Conservation (phyloP, 2,329 filamentous ascomycete genomes). For the Neonectria faginata region DNA sequence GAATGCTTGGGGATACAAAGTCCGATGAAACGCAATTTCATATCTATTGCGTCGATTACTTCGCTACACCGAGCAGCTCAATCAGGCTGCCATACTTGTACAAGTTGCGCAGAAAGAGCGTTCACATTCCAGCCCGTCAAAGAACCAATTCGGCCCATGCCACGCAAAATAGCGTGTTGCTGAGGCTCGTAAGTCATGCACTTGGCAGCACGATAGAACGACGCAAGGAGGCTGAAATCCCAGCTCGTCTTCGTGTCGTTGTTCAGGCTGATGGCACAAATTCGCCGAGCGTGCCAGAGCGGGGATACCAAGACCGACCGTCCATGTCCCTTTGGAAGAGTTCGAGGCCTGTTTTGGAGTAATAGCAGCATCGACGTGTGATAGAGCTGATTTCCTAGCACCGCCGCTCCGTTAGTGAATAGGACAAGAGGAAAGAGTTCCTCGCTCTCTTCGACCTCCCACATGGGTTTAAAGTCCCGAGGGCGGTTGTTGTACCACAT, state of each 20-base stretch:
- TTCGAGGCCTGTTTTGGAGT: conserved; percentile 63
- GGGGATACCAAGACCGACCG: conserved; percentile 53
- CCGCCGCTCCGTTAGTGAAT: conserved; percentile 53
- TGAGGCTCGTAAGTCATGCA: conserved; percentile 62
- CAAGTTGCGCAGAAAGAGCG: conserved; percentile 41
- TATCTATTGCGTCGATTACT: conserved; percentile 6
- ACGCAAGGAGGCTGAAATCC: conserved; percentile 61
- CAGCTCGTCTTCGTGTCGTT: conserved; percentile 59
- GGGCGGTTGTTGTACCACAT: conserved; percentile 50
- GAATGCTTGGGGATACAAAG: conserved; percentile 53
- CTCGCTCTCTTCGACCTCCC: conserved; percentile 48
- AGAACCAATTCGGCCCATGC: conserved; percentile 52
- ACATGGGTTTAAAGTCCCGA: conserved; percentile 50
- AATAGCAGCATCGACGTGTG: conserved; percentile 66
- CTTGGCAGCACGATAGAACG: conserved; percentile 58
- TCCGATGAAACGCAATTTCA: conserved; percentile 33
- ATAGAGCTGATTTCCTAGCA: conserved; percentile 67
- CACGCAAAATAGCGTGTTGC: conserved; percentile 55
- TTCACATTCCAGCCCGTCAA: conserved; percentile 57
- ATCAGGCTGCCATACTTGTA: conserved; percentile 46
- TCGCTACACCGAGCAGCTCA: conserved; percentile 18
- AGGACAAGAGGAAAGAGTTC: conserved; percentile 52
- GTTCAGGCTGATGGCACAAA: conserved; percentile 62
- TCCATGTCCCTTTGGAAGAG: conserved; percentile 48
- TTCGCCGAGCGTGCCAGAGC: conserved; percentile 61